Evolutionary conservation across 1,284 basidiomycete genomes (phyloP), one percentile per base, ranked within the genome.

Genomic region (Apiotrichum domesticum): DNA sequence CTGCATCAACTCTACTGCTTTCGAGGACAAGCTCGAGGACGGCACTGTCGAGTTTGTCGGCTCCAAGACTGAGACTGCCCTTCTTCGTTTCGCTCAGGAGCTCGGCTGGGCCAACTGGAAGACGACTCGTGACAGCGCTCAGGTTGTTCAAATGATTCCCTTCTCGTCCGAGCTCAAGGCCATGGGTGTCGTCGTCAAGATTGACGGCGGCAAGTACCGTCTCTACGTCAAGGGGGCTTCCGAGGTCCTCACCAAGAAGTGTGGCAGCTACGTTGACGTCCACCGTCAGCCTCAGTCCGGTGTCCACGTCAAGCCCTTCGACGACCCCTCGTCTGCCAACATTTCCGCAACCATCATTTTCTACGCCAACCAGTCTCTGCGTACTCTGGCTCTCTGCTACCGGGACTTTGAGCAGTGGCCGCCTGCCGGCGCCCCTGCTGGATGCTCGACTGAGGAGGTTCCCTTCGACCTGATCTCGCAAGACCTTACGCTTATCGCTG

Each of bases 111-210:
- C 79, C 7, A 79, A 87, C 66, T 95, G 90, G 79, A 83, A 81
- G 68, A 69, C 80, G 51, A 83, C 83, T 9, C 82, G 94, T 44
- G 85, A 88, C 11, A 65, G 69, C 4, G 87, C 87, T 34, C 46
- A 70, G 52, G 76, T 94, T 46, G 79, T 92, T 4, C 91, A 95
- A 78, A 87, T 95, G 86, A 84, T 96, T 51, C 95, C 96, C 1
- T 98, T 98, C 80, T 90, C 88, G 34, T 94, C 90, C 65, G 87
- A 93, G 66, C 85, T 92, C 66, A 98, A 98, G 80, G 86, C 90
- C 7, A 98, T 98, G 93, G 95, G 88, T 61, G 88, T 92, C 55
- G 90, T 97, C 29, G 82, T 97, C 61, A 21, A 21, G 21, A 81
- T 80, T 69, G 73, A 83, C 32, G 74, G 78, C 39, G 75, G 82